Evolutionary conservation across 768 basidiomycete genomes (phyloP).

Genomic region (Agrocybe pediades): DNA sequence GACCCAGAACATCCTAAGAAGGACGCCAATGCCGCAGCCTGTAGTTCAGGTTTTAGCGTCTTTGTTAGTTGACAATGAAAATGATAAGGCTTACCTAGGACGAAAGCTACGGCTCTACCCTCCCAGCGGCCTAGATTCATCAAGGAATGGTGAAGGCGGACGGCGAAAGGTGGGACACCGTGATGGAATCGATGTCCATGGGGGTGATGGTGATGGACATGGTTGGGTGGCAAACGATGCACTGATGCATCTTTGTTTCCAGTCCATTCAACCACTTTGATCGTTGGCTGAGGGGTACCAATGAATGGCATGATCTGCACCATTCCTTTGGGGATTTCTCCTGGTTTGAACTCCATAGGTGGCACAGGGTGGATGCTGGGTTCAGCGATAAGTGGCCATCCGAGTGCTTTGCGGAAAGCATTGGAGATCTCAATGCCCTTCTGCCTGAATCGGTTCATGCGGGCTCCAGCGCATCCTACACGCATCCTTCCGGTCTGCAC

Average conservation of each 20-base stretch:
- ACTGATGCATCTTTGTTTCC: not conserved
- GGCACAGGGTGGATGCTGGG: constrained; percentile 1
- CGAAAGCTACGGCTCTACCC: constrained; percentile 80
- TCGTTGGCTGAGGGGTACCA: constrained; percentile 19
- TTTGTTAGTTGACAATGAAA: not conserved
- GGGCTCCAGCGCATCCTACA: constrained; percentile 15
- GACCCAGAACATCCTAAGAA: constrained; percentile 82
- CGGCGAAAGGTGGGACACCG: constrained; percentile 45
- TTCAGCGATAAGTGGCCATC: constrained; percentile 46
- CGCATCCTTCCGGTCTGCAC: not conserved
- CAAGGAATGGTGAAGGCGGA: constrained; percentile 65
- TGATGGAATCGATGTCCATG: constrained; percentile 25
- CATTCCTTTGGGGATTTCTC: constrained; percentile 11
- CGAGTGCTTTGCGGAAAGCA: constrained; percentile 55
- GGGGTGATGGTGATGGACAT: constrained; percentile 16
- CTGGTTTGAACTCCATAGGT: not conserved
- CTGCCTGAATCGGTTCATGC: constrained; percentile 26
- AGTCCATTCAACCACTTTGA: not conserved
- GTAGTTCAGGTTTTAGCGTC: constrained; percentile 8
- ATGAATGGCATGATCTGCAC: constrained; percentile 37
- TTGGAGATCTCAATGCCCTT: constrained; percentile 58
- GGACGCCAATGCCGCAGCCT: constrained; percentile 87
- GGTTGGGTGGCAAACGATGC: not conserved
- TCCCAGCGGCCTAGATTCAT: constrained; percentile 81
- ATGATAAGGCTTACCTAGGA: constrained; percentile 52